phyloP scores from a whole-genome alignment of 108 stramenopile genomes.

The Skeletonema costatum region DNA sequence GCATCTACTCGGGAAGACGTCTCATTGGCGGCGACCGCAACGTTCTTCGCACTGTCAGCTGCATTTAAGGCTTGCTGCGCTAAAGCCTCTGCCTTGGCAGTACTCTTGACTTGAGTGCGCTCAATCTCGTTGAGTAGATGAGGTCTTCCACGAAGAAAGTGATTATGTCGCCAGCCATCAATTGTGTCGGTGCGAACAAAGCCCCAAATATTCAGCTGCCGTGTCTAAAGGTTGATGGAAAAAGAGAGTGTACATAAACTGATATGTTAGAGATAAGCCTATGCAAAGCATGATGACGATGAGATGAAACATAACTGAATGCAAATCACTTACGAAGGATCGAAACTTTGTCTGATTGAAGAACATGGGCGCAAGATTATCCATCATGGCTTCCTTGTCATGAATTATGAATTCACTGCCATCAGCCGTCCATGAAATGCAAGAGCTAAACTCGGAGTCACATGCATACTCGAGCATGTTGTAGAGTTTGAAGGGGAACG shows the following conservation, averaged over 20 bases:
- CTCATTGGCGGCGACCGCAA: no score
- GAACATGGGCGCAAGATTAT: conserved; percentile 6
- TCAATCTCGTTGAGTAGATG: not conserved
- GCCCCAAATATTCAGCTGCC: conserved; percentile 3
- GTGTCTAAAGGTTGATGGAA: not conserved
- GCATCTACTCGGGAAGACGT: no score
- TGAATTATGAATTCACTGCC: conserved; percentile 2
- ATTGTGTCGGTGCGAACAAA: not conserved
- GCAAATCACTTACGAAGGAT: conserved; percentile 2
- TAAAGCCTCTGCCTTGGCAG: no score
- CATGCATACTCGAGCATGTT: not conserved
- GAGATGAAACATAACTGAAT: no score
- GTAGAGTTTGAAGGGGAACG: conserved; percentile 3
- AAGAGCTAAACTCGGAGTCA: not conserved
- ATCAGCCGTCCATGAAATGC: conserved; percentile 5
- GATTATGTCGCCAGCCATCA: not conserved
- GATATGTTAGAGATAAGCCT: not conserved
- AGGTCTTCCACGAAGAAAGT: not conserved
- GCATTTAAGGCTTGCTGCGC: no score
- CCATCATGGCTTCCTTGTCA: not conserved
- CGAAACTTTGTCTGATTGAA: conserved; percentile 14
- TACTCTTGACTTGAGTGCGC: not conserved
- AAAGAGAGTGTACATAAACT: no score
- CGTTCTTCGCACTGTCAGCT: no score
- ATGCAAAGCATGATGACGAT: no score